Percentiles rank a stretch among this genome's conserved stretches.
Conservation (phyloP, 208 protist species). For the Wallacemonas sp. region DNA sequence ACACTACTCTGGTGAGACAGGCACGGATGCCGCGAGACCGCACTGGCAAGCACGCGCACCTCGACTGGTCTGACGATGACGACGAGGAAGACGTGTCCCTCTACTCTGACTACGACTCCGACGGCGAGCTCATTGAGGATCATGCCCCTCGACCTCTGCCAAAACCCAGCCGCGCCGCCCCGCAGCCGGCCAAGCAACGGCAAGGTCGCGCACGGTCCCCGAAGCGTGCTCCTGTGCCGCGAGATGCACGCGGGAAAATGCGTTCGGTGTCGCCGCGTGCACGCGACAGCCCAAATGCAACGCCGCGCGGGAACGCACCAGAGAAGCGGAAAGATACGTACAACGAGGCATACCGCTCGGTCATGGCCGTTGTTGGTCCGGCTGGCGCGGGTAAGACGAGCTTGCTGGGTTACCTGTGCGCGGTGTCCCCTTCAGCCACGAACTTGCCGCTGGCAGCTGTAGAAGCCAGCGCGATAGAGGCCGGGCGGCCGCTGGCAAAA, state of each 20-base stretch:
- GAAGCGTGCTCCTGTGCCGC: not conserved
- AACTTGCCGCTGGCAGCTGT: not conserved
- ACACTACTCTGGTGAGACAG: too few relatives aligned
- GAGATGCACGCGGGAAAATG: not conserved
- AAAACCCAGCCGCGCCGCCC: too few relatives aligned
- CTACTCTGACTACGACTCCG: constrained; percentile 7
- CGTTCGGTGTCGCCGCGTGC: not conserved
- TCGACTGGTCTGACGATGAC: not conserved
- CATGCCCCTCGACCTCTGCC: too few relatives aligned
- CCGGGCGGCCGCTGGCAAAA: not conserved
- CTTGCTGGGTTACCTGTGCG: not conserved
- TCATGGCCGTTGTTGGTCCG: constrained; percentile 3
- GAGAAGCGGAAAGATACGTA: not conserved
- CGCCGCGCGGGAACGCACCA: not conserved
- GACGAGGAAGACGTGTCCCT: constrained; percentile 1
- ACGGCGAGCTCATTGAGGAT: not conserved
- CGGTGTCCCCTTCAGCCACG: not conserved
- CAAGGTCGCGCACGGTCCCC: not conserved
- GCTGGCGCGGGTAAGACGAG: constrained; percentile 3
- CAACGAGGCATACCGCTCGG: not conserved
- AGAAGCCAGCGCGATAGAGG: not conserved
- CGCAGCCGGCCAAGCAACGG: too few relatives aligned
- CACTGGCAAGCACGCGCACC: not conserved
- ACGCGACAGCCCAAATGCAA: not conserved
- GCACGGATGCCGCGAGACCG: too few relatives aligned